Conservation (phyloP, 805 yeast genomes). For the Metschnikowia lochheadii region DNA sequence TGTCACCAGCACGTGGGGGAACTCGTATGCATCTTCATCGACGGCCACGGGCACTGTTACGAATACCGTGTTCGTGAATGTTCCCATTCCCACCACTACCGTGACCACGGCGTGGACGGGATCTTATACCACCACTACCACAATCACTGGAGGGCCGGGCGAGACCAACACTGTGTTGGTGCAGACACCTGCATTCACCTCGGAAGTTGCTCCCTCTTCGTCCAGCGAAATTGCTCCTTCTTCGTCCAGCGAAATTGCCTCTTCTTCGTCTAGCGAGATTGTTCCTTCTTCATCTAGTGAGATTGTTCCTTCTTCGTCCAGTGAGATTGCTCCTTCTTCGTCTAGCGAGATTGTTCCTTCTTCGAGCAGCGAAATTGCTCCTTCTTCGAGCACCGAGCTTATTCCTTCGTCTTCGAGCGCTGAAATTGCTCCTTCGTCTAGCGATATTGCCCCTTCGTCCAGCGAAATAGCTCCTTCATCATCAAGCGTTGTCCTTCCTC, state of each 20-base stretch:
- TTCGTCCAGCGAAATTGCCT: no score
- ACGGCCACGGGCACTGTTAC: slow-evolving; percentile 7
- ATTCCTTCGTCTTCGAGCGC: no score
- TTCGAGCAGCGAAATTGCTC: no score
- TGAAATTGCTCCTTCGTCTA: no score
- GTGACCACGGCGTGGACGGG: slow-evolving; percentile 5
- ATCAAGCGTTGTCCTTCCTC: neutral
- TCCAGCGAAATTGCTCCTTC: no score
- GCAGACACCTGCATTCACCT: slow-evolving; percentile 5
- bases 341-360: no score
- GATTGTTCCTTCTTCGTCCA: no score
- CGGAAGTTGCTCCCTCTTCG: neutral
- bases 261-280: no score
- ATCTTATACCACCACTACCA: slow-evolving; percentile 2
- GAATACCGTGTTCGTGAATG: slow-evolving; percentile 5
- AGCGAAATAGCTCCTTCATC: neutral
- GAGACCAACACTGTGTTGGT: slow-evolving; percentile 9
- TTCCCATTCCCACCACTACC: slow-evolving; percentile 6
- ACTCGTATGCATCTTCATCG: neutral
- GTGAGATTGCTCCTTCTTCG: no score
- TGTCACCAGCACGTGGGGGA: slow-evolving; percentile 2
- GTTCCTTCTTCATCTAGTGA: no score
- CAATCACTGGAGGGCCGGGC: slow-evolving; percentile 3
- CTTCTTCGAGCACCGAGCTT: no score
- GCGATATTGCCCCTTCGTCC: no score